Base-by-base conservation (phyloP, 2,329 filamentous ascomycete species). In the Fusarium albidum region DNA sequence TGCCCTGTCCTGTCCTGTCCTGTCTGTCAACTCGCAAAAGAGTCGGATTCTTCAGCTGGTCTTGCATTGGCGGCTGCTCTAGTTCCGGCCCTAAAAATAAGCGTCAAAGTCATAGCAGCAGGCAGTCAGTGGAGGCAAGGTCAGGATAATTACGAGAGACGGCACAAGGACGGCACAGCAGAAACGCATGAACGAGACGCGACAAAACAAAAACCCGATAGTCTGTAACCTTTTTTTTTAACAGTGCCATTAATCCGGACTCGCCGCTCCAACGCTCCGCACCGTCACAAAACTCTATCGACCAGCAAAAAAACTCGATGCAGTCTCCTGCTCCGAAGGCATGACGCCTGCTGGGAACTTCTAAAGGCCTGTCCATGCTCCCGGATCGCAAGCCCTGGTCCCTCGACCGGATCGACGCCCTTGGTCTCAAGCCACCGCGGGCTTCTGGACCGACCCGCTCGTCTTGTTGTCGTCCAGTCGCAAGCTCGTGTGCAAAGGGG, bases 361-460 rank as follows among this genome's bases (percentile, higher is more conserved):
- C 21, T 8, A 17, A 18, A 11, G 17, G 27, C 45, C 37, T 40
- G 45, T 40, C 53, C 55, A 40, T 47, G 31, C 41, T 27, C 17
- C 34, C 34, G 49, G 49, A 55, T 59, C 53, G 21, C 33, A 47
- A 37, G 15, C 17, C 31, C 13, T 18, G 47, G 51, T 21, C 51
- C 55, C 39, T n/a, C 32, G 39, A 38, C 34, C 44, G 52, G 37
- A 60, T 61, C 49, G 37, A 42, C 44, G 57, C 52, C 57, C 32
- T 44, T n/a, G n/a, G n/a, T n/a, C 57, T 34, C 45, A 52, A 52
- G 58, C 54, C 58, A 61, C 54, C 40, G 40, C 31, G 39, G 21
- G 58, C 61, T 62, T 62, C 61, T 64, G 42, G 50, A 61, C 57
- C 50, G 55, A 57, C 42, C 52, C 25, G 41, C 28, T 34, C 31